A percentile compares a stretch with the other conserved stretches of the same genome.
Evolutionary conservation across 352 stramenopile species (phyloP).

Genomic region (Pythium myriotylum): DNA sequence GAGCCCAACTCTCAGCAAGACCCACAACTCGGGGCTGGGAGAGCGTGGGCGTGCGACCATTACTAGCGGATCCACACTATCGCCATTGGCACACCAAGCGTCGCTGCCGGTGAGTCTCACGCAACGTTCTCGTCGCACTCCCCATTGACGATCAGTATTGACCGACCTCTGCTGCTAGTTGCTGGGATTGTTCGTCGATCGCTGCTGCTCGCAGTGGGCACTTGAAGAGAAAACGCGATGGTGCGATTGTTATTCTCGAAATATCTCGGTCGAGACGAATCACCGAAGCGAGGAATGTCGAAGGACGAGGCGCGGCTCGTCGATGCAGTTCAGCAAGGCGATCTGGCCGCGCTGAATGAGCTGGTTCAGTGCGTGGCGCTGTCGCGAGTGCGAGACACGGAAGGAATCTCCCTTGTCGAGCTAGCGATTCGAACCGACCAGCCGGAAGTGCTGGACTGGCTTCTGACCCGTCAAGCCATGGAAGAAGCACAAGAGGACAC

Average conservation of each 20-base stretch:
- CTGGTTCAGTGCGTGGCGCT: not conserved
- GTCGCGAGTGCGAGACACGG: not conserved
- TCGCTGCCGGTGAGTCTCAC: not conserved
- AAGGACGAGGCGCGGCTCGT: not conserved
- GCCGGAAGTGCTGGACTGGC: constrained; percentile 26
- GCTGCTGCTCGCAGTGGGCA: too few relatives aligned
- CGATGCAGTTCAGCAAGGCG: not conserved
- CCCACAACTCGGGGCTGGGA: not conserved
- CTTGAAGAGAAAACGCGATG: too few relatives aligned
- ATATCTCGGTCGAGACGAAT: not conserved
- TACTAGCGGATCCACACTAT: not conserved
- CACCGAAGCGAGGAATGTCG: not conserved
- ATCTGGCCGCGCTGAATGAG: not conserved
- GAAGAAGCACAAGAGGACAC: constrained; percentile 8
- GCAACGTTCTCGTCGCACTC: not conserved
- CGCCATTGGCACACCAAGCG: not conserved
- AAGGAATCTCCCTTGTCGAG: constrained; percentile 31
- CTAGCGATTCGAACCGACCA: constrained; percentile 27
- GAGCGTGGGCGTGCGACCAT: not conserved
- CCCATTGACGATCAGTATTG: constrained; percentile 2
- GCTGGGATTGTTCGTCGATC: too few relatives aligned
- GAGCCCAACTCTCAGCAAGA: not conserved
- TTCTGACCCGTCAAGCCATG: constrained; percentile 7
- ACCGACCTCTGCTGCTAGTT: not conserved
- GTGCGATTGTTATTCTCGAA: not conserved